phyloP scores from a whole-genome alignment of 345 rosid species.

The Camelina laxa region DNA sequence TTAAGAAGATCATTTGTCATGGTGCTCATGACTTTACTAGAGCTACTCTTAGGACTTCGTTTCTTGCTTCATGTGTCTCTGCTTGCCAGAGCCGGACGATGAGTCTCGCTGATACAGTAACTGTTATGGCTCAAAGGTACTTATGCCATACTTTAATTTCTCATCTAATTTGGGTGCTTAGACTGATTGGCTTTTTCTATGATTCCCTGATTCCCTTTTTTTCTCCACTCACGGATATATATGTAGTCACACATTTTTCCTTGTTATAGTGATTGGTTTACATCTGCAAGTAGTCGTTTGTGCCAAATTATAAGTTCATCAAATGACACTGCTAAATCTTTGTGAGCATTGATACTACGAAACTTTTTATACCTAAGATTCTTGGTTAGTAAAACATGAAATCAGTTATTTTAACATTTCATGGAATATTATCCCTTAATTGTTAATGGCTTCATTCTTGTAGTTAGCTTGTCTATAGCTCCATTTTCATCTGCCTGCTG shows the following conservation, averaged over 20 bases:
- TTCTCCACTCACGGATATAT: background rate
- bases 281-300: background rate
- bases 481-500: background rate
- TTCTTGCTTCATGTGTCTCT: conserved; percentile 96
- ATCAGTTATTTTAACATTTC: conserved; percentile 2
- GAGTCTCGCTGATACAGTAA: conserved; percentile 89
- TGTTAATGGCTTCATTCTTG: background rate
- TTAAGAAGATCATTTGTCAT: conserved; percentile 67
- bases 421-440: background rate
- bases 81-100: conserved; percentile 90
- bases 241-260: background rate
- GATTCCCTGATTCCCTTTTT: conserved; percentile 7
- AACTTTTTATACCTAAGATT: background rate
- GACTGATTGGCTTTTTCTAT: background rate
- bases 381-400: background rate
- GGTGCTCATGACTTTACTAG: conserved; percentile 95
- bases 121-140: conserved; percentile 94
- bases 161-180: background rate
- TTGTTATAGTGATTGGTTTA: conserved; percentile 2
- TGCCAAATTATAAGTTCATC: background rate
- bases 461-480: background rate
- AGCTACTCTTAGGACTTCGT: conserved; percentile 93
- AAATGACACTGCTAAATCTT: conserved; percentile 5
- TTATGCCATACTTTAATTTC: conserved; percentile 1
- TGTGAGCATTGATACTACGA: background rate